A percentile compares a stretch with the other conserved stretches of the same genome.
These are phyloP conservation scores for Rhizopus delemar DNA, from an alignment of 371 early-diverging fungal genomes.

Conservation along the genomic window DNA sequence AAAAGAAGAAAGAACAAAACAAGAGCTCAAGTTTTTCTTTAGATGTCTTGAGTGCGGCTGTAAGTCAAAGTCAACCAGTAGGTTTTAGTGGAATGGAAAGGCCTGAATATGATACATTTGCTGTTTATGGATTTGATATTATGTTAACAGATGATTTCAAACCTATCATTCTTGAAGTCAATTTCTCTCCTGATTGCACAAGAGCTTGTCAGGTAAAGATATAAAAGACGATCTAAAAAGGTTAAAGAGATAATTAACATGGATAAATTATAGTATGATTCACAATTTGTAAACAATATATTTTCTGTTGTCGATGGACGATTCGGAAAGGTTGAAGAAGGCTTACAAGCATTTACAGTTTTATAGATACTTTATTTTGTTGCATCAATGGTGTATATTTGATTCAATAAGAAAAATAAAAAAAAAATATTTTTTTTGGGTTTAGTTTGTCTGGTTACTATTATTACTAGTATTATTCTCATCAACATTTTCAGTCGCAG, in stretches of 20 bases:
- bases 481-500: background rate
- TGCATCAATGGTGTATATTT: background rate
- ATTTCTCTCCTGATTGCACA: constrained; percentile 61
- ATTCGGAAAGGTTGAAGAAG: constrained; percentile 47
- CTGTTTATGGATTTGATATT: constrained; percentile 59
- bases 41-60: constrained; percentile 55
- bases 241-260: background rate
- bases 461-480: no score
- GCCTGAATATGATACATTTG: constrained; percentile 45
- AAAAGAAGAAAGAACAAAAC: background rate
- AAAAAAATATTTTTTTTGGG: no score
- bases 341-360: constrained; percentile 49
- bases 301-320: constrained; percentile 52
- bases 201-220: constrained; percentile 53
- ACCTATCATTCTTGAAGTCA: constrained; percentile 56
- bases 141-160: constrained; percentile 55
- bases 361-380: constrained; percentile 24
- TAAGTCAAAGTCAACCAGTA: constrained; percentile 48
- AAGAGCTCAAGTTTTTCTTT: background rate
- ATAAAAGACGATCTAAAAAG: background rate
- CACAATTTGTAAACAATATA: constrained; percentile 59
- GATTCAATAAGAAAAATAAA: no score
- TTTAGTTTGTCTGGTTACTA: no score
- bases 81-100: constrained; percentile 35
- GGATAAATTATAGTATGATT: constrained; percentile 39